These are phyloP conservation scores for Candida vartiovaarae DNA, from an alignment of 805 yeast species.

Conservation along the genomic window DNA sequence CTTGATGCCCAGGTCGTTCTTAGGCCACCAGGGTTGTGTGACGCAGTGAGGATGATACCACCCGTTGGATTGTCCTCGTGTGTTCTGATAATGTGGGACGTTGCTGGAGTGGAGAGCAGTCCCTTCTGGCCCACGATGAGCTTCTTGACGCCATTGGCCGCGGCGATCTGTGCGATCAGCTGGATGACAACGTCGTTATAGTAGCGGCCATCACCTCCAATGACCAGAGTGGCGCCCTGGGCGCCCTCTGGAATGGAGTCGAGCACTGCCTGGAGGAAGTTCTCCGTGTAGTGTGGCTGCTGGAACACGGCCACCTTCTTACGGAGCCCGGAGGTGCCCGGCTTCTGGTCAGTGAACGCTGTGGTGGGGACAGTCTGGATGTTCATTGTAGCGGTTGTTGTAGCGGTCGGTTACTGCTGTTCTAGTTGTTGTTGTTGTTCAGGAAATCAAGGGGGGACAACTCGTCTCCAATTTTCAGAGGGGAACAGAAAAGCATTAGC, in stretches of 20 bases:
- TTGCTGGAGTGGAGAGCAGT: conserved; percentile 90
- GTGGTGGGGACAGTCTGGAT: conserved; percentile 43
- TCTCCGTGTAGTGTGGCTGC: conserved; percentile 76
- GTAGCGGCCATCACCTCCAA: conserved; percentile 97
- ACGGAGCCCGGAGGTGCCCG: conserved; percentile 96
- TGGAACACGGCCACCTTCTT: conserved; percentile 85
- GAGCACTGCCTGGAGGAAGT: conserved; percentile 83
- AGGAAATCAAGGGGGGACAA: too few relatives aligned
- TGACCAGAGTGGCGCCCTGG: conserved; percentile 64
- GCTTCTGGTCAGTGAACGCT: conserved; percentile 86
- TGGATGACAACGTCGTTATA: conserved; percentile 80
- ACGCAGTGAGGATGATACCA: conserved; percentile 92
- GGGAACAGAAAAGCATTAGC: too few relatives aligned
- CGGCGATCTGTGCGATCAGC: conserved; percentile 73
- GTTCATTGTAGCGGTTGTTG: background rate
- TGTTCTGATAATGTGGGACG: conserved; percentile 85
- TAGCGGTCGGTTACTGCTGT: background rate
- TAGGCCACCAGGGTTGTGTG: conserved; percentile 97
- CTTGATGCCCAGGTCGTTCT: conserved; percentile 88
- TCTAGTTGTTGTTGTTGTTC: too few relatives aligned
- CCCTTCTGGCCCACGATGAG: conserved; percentile 86
- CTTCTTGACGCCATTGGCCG: conserved; percentile 86
- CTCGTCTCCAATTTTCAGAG: too few relatives aligned
- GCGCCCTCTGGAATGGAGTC: conserved; percentile 89
- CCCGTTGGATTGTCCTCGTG: conserved; percentile 59